Percentiles rank a stretch among this genome's conserved stretches.
Conservation (phyloP, 2,329 filamentous ascomycete genomes). For the Hymenotorrendiella dingleyae region DNA sequence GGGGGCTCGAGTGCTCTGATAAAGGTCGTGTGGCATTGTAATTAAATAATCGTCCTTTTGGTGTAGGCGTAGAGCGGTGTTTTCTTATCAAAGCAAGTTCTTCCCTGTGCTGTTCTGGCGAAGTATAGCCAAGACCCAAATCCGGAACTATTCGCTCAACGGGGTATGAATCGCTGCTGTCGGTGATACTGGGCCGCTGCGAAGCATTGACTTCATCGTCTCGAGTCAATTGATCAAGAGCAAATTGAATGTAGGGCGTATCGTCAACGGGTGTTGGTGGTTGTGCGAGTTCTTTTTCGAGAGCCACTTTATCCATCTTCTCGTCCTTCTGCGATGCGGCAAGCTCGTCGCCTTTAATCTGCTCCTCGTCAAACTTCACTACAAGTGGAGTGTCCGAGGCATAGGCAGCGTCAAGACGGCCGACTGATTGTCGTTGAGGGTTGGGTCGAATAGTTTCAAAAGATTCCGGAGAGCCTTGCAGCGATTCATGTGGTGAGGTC, state of each 20-base stretch:
- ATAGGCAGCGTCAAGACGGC: constrained; percentile 21
- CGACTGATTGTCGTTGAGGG: constrained; percentile 12
- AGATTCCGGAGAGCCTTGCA: constrained; percentile 6
- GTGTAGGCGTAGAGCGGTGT: constrained; percentile 31
- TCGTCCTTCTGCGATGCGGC: constrained; percentile 16
- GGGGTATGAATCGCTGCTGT: constrained; percentile 38
- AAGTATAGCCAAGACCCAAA: constrained; percentile 33
- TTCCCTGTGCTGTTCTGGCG: constrained; percentile 22
- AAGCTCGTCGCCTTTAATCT: constrained; percentile 20
- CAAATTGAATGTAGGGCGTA: constrained; percentile 82
- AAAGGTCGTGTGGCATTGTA: constrained; percentile 27
- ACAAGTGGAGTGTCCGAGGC: constrained; percentile 17
- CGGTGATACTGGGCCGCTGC: constrained; percentile 43
- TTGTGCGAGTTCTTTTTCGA: constrained; percentile 23
- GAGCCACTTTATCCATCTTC: constrained; percentile 15
- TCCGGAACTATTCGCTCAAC: constrained; percentile 44
- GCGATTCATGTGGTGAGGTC: constrained; percentile 16
- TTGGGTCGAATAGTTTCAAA: constrained; percentile 14
- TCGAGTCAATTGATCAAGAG: constrained; percentile 78
- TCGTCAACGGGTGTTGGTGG: constrained; percentile 73
- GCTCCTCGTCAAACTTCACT: constrained; percentile 27
- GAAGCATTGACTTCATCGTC: constrained; percentile 57
- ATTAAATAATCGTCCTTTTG: constrained; percentile 24
- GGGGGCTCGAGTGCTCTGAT: constrained; percentile 14
- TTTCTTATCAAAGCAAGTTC: constrained; percentile 31